Evolutionary conservation across 2,329 filamentous ascomycete species (phyloP), one percentile per base, ranked within the genome.

Genomic region (Sporothrix dimorphospora): DNA sequence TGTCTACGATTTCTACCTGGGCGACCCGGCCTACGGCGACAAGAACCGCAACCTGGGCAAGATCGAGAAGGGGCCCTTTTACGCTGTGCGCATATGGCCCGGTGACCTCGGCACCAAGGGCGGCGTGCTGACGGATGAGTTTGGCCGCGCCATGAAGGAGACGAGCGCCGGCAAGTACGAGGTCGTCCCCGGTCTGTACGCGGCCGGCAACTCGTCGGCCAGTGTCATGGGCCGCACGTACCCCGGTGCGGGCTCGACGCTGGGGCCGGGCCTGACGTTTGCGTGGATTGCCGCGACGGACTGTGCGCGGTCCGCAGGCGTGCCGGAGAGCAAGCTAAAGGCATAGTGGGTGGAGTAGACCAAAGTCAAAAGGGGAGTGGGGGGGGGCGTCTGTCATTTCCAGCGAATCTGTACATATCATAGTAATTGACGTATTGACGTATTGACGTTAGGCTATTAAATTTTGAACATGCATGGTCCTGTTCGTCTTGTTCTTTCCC

Each of bases 1-100:
- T 34, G 59, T 96, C 85, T 89, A 93, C 81, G 93, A 97, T 80
- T 91, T 97, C 79, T 95, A 89, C 84, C 88, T 97, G 78, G 90
- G 93, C 79, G 92, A 96, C 65, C 88, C 91, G 0, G 87, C 91
- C 38, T 87, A 63, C 53, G 42, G 27, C 24, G 42, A 70, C 55
- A 73, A 69, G 14, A 80, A 81, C 71, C 77, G 76, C 1, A 80
- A 78, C 75, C 76, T 81, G 45, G 78, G 78, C 6, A 67, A 75
- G 16, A 74, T 81, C 42, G 75, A 72, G 7, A 76, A 75, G 57
- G 74, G 72, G 1, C 80, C 79, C 12, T 80, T 80, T 72, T 81
- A 79, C 61, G 81, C 81, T 0, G 72, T 79, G n/a, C 77, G 75
- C 42, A 71, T 82, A 5, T 80, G 75, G 65, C 80, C 81, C 9